phyloP scores from a whole-genome alignment of 2,329 filamentous ascomycete genomes.

The Geosmithia putterillii region DNA sequence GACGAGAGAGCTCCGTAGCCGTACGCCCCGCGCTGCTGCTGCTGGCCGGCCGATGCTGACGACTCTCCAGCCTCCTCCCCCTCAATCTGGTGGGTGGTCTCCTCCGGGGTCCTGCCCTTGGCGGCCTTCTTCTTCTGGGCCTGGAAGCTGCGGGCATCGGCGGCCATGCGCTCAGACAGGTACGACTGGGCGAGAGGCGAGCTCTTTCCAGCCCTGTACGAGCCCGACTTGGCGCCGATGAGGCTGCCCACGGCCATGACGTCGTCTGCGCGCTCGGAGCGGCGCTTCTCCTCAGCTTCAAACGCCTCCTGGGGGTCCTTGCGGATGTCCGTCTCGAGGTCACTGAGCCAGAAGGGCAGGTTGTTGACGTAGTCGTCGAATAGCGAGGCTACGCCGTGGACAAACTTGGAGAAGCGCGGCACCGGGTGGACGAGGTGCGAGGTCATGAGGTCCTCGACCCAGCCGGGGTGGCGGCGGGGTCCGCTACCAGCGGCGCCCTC shows the following conservation, averaged over 20 bases:
- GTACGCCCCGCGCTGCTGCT: constrained; percentile 15
- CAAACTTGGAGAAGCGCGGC: constrained; percentile 91
- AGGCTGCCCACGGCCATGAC: constrained; percentile 84
- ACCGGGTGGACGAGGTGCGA: constrained; percentile 87
- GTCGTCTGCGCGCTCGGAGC: constrained; percentile 71
- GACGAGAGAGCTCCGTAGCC: constrained; percentile 50
- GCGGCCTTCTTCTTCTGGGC: constrained; percentile 5
- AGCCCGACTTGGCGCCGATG: constrained; percentile 41
- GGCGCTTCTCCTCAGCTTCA: constrained; percentile 78
- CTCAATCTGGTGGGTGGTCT: constrained; percentile 15
- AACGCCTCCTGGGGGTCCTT: constrained; percentile 86
- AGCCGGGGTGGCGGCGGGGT: constrained; percentile 36
- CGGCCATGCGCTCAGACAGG: constrained; percentile 40
- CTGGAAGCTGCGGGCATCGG: constrained; percentile 23
- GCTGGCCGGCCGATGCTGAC: constrained; percentile 16
- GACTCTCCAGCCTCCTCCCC: constrained; percentile 16
- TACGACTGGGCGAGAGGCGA: constrained; percentile 59
- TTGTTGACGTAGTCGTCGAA: constrained; percentile 96
- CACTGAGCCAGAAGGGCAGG: constrained; percentile 89
- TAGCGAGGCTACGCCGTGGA: constrained; percentile 80
- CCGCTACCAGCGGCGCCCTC: no score
- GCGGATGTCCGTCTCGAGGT: constrained; percentile 86
- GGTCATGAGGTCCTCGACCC: constrained; percentile 84
- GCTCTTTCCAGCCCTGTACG: constrained; percentile 47
- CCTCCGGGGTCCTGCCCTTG: neutral